phyloP scores from a whole-genome alignment of 331 rosid genomes.

The Erythrophleum ivorense region DNA sequence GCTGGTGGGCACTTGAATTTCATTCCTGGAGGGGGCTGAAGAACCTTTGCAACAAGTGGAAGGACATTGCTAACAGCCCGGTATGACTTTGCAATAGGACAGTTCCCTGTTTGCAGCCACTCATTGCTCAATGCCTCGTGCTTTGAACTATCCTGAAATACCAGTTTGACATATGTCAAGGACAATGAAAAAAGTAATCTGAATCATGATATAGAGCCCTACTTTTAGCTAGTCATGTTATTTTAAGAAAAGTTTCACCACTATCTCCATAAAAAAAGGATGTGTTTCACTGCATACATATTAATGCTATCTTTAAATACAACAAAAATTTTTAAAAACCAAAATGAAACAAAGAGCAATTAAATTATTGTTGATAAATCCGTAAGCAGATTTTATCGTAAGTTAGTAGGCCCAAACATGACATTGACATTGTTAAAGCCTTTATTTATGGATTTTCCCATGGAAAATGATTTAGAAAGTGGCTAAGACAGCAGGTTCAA shows the following conservation, averaged over 20 bases:
- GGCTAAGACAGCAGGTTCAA: conserved; percentile 21
- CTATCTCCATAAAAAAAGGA: not conserved
- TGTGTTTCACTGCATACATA: not conserved
- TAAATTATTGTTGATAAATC: not conserved
- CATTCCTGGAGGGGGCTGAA: conserved; percentile 88
- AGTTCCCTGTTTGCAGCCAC: conserved; percentile 88
- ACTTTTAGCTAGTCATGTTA: not conserved
- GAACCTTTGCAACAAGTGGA: conserved; percentile 91
- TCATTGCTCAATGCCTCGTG: conserved; percentile 85
- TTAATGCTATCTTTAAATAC: conserved; percentile 4
- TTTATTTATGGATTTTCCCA: conserved; percentile 7
- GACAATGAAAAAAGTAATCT: conserved; percentile 22
- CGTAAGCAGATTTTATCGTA: not conserved
- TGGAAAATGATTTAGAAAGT: not conserved
- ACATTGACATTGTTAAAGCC: not conserved
- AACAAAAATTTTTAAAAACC: not conserved
- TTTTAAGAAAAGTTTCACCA: not conserved
- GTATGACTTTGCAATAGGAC: conserved; percentile 95
- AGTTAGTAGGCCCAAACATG: not conserved
- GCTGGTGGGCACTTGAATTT: conserved; percentile 80
- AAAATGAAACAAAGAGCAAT: conserved; percentile 9
- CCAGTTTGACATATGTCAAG: conserved; percentile 36
- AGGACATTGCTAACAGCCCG: conserved; percentile 85
- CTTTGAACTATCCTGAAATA: conserved; percentile 70
- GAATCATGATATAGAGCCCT: conserved; percentile 30